Conservation (phyloP, 805 yeast genomes). For the Candida khao-thaluensis region DNA sequence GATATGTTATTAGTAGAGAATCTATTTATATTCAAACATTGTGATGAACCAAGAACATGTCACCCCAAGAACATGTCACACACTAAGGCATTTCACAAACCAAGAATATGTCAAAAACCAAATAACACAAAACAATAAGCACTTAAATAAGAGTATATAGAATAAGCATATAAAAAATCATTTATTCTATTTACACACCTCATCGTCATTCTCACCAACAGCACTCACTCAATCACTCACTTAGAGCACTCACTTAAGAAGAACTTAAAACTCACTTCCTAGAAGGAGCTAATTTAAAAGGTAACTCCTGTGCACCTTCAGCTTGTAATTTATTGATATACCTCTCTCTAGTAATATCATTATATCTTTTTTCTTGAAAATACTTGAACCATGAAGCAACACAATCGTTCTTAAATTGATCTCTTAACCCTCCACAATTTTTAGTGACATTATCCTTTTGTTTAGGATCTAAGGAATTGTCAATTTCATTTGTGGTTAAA, state of each 20-base stretch:
- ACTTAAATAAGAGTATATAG: no score
- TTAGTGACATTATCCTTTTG: conserved; percentile 45
- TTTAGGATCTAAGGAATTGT: conserved; percentile 64
- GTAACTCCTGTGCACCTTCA: conserved; percentile 52
- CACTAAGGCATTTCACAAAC: no score
- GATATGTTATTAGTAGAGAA: conserved; percentile 25
- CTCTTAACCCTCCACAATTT: conserved; percentile 57
- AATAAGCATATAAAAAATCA: conserved; percentile 6
- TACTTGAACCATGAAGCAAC: conserved; percentile 85
- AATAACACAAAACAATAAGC: no score
- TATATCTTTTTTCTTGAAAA: conserved; percentile 85
- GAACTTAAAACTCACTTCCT: no score
- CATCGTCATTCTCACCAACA: no score
- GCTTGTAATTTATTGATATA: conserved; percentile 70
- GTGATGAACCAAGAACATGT: no score
- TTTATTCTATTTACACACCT: not conserved
- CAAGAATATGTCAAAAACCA: no score
- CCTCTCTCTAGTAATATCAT: conserved; percentile 66
- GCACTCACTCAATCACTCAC: no score
- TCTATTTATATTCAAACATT: conserved; percentile 35
- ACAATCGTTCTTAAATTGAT: conserved; percentile 70
- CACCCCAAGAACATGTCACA: no score
- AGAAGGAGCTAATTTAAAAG: conserved; percentile 25
- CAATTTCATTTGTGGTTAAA: conserved; percentile 63
- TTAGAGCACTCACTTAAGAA: no score